Evolutionary conservation across 495 filamentous ascomycete species (phyloP), one percentile per base, ranked within the genome.

Genomic region (Amniculicola lignicola): DNA sequence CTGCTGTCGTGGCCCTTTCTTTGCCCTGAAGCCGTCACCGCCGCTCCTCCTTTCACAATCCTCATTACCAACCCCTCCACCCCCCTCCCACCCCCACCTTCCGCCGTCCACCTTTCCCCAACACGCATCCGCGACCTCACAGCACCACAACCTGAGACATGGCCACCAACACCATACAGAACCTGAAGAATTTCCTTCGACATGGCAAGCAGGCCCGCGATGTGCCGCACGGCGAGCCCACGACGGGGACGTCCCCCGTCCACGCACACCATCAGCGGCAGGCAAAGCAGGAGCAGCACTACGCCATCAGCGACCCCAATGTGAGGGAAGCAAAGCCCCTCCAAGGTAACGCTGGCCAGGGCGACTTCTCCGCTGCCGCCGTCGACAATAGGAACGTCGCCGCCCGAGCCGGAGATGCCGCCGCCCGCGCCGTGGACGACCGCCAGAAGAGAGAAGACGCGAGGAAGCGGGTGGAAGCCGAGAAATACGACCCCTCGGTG

Each of bases 161-260:
- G 64, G 59, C 44, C 31, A 89, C n/a, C n/a, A n/a, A n/a, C n/a
- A n/a, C 88, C 46, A 89, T 92, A 75, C 85, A 90, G 76, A 88
- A 84, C 63, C 75, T 98, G 51, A 96, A 98, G 74, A 98, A 96
- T 73, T 92, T 98, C 72, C 94, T 98, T 74, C 89, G 93, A 53
- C 93, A 96, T 76, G 92, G 90, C 80, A 96, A 96, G 75, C 90
- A 96, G 76, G 92, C 90, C 54, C 87, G 89, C 49, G 81, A 85
- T 25, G 73, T 78, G 33, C 79, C 80, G 57, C 78, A 77, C 50
- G 79, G 65, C 28, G 82, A 88, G 51, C 78, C 85, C 24, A 87
- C 85, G 6, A 86, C 84, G 45, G 80, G 81, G 64, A 76, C 87
- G 48, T 83, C 84, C 28, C 71, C 79, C 14, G 78, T 88, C 48